A percentile compares a stretch with the other conserved stretches of the same genome.
These are phyloP conservation scores for Carex cristatella DNA, from an alignment of 176 grass and related monocot species.

Conservation along the genomic window DNA sequence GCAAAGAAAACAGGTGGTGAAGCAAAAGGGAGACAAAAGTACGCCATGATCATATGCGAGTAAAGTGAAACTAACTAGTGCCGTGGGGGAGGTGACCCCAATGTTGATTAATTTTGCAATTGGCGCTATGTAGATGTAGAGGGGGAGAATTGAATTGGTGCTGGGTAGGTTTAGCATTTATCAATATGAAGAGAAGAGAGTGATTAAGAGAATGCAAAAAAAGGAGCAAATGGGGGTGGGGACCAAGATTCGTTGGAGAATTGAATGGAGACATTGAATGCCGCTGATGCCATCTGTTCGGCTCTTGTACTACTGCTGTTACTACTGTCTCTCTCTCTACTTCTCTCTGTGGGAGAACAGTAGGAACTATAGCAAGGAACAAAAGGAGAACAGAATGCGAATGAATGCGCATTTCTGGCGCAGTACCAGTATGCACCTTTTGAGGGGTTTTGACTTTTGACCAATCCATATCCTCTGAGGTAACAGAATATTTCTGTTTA, in stretches of 20 bases:
- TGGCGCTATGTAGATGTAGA: neutral
- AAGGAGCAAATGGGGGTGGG: neutral
- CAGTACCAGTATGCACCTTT: neutral
- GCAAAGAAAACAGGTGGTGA: neutral
- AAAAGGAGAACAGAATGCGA: no score
- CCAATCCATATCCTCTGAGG: no score
- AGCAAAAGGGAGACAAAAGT: neutral
- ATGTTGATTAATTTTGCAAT: neutral
- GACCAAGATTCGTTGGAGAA: slow-evolving; percentile 11
- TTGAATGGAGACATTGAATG: slow-evolving; percentile 18
- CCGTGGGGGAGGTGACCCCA: neutral
- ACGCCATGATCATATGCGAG: neutral
- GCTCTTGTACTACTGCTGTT: neutral
- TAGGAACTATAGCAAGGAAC: no score
- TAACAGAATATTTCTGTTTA: no score
- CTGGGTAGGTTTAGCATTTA: neutral
- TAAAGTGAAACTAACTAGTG: neutral
- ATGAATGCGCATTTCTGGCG: no score
- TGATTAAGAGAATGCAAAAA: neutral
- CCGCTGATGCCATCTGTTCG: neutral
- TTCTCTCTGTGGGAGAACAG: neutral
- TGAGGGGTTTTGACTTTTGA: neutral
- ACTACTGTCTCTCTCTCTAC: neutral
- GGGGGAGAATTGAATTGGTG: neutral
- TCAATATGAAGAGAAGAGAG: neutral